Evolutionary conservation across 1,284 basidiomycete species (phyloP).

Genomic region (Austroboletus niveus): DNA sequence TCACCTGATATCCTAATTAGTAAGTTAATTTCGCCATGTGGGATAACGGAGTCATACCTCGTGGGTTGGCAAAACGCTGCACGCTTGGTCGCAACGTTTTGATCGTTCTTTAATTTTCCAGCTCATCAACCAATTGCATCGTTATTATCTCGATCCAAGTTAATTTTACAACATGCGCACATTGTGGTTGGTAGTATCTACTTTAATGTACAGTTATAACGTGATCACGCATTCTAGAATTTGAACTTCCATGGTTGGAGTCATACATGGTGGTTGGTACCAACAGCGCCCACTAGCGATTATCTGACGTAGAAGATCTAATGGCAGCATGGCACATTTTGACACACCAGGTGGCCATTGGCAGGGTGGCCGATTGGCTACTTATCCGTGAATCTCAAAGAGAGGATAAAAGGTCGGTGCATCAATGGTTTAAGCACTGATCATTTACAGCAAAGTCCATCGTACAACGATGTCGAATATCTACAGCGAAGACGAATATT

Average conservation of each 20-base stretch:
- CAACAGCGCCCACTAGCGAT: neutral
- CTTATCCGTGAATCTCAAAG: neutral
- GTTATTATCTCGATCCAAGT: neutral
- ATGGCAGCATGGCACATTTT: neutral
- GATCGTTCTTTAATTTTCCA: neutral
- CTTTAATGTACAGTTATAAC: neutral
- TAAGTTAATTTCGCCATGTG: neutral
- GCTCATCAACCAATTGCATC: constrained; percentile 2
- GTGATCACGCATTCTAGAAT: neutral
- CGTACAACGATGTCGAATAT: constrained; percentile 5
- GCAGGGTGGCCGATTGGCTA: constrained; percentile 5
- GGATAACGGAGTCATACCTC: constrained; percentile 12
- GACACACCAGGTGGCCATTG: constrained; percentile 1
- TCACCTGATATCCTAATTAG: neutral
- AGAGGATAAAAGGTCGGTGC: constrained; percentile 8
- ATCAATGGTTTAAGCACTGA: neutral
- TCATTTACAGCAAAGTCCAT: neutral
- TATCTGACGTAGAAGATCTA: neutral
- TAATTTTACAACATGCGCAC: neutral
- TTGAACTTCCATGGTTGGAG: neutral
- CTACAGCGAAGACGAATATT: neutral
- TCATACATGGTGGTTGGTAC: neutral
- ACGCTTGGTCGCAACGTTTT: constrained; percentile 12
- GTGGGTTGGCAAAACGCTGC: constrained; percentile 23
- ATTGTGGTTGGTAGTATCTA: constrained; percentile 1